A percentile compares a stretch with the other conserved stretches of the same genome.
phyloP scores from a whole-genome alignment of 345 rosid species.

The Pseudoturritis turrita region DNA sequence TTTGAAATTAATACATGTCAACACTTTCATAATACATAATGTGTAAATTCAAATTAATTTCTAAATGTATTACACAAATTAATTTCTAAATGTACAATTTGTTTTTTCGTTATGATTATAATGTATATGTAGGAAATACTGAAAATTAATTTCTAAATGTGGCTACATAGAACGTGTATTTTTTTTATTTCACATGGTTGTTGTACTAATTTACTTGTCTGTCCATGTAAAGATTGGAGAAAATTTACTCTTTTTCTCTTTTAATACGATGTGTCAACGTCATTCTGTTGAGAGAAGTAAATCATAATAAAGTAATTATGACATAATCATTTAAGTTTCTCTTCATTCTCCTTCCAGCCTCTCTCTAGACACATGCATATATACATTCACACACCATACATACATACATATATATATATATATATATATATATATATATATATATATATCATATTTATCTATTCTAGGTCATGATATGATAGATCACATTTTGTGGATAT shows the following conservation, averaged over 20 bases:
- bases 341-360: slow-evolving; percentile 28
- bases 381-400: background rate
- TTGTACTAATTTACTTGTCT: slow-evolving; percentile 20
- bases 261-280: slow-evolving; percentile 31
- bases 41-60: background rate
- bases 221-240: slow-evolving; percentile 26
- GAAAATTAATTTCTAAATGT: background rate
- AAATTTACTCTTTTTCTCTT: slow-evolving; percentile 8
- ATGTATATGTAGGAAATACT: background rate
- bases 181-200: slow-evolving; percentile 16
- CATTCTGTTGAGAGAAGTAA: slow-evolving; percentile 30
- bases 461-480: slow-evolving; percentile 30
- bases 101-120: background rate
- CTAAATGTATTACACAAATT: too few relatives aligned
- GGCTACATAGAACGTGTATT: background rate
- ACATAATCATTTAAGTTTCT: slow-evolving; percentile 40
- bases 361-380: slow-evolving; percentile 19
- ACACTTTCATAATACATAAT: background rate
- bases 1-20: background rate
- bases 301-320: slow-evolving; percentile 33
- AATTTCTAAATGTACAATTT: too few relatives aligned
- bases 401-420: too few relatives aligned
- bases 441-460: background rate
- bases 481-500: slow-evolving; percentile 11
- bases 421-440: background rate